Evolutionary conservation across 768 basidiomycete genomes (phyloP).

Genomic region (Tulasnella sp.): DNA sequence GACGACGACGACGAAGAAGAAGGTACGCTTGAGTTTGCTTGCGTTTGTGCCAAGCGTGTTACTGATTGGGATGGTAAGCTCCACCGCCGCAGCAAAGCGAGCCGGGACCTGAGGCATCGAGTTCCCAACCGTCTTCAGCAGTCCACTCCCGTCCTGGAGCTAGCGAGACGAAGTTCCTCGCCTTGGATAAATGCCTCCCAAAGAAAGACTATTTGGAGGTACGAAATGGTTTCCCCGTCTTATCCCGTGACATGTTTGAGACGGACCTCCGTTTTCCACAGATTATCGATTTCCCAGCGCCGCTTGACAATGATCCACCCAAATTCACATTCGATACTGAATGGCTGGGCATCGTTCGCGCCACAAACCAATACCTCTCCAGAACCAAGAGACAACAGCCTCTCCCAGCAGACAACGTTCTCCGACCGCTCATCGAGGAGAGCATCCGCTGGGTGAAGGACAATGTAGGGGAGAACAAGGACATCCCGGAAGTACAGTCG

Average conservation of each 20-base stretch:
- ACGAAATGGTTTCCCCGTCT: slow-evolving; percentile 19
- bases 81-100: neutral
- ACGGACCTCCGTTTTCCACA: slow-evolving; percentile 36
- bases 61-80: neutral
- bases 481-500: slow-evolving; percentile 55
- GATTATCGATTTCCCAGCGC: slow-evolving; percentile 63
- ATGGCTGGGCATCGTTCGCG: slow-evolving; percentile 92
- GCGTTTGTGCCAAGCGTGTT: neutral
- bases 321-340: slow-evolving; percentile 72
- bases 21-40: slow-evolving; percentile 19
- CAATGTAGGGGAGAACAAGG: slow-evolving; percentile 46
- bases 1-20: slow-evolving; percentile 33
- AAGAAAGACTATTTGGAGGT: slow-evolving; percentile 79
- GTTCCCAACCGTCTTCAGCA: slow-evolving; percentile 22
- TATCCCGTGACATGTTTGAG: neutral
- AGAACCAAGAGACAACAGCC: slow-evolving; percentile 46
- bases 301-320: slow-evolving; percentile 29
- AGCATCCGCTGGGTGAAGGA: slow-evolving; percentile 65
- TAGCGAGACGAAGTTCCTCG: neutral
- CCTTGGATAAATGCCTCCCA: slow-evolving; percentile 76
- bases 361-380: slow-evolving; percentile 76
- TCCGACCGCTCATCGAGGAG: slow-evolving; percentile 50
- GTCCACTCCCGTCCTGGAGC: slow-evolving; percentile 74
- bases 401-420: slow-evolving; percentile 61
- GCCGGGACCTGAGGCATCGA: slow-evolving; percentile 35